Evolutionary conservation across 768 basidiomycete species (phyloP), one percentile per base, ranked within the genome.

Genomic region (Auriscalpium microsporum): DNA sequence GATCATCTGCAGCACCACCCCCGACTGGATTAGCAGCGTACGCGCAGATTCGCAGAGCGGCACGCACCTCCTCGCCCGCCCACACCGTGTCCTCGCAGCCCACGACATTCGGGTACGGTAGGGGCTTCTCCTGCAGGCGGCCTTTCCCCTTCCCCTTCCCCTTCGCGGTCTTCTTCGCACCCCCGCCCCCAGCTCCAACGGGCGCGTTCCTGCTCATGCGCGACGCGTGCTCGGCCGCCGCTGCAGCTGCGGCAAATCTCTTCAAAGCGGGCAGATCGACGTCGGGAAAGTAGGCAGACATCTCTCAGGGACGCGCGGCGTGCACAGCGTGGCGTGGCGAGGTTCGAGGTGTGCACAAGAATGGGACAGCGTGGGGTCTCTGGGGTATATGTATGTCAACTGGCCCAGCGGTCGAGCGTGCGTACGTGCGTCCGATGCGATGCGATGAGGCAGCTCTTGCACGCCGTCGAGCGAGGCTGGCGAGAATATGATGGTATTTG

Each of bases 31-130:
- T 4, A 28, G 28, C 28, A 28, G 28, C 28, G 28, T 28, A 28
- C 28, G 28, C 28, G n/a, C 21, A 54, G 34, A 16, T 35, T 21
- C 28, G 9, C 33, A 21, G 42, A 45, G 50, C 45, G 44, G 23
- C 36, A 44, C 65, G 28, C 57, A 65, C 68, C 57, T 68, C 60
- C 53, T 68, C 67, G 45, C 68, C 68, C 28, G 57, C 63, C 65
- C 69, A 64, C 14, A 42, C 48, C 47, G 68, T 51, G 50, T 69
- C 68, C 55, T 64, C 54, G 50, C 61, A 62, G 42, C 52, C 53
- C 35, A 52, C 48, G 11, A 69, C 62, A 10, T 56, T 53, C 3
- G 68, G 68, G 35, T 60, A 59, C 14, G 53, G 48, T 34, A 45
- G 8, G 21, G 36, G 53, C 13, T 34, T 59, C 19, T 61, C 60